Base-by-base conservation (phyloP, 805 yeast species). In the Candida maris region DNA sequence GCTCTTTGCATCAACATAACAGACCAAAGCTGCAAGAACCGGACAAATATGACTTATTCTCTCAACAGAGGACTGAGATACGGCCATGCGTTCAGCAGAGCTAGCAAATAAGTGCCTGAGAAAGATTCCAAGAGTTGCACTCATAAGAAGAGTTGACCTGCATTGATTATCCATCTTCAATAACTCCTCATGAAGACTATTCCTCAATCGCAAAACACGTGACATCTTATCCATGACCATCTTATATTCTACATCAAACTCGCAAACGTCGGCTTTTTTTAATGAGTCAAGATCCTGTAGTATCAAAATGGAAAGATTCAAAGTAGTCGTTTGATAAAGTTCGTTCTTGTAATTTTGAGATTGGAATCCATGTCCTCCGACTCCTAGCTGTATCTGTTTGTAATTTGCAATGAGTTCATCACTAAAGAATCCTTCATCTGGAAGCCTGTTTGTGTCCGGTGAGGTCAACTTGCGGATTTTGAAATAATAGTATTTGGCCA, bases 401-500 rank as follows among this genome's bases (percentile, higher is more conserved):
- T 46, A 48, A 6, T 56, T 48, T 1, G 42, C 51, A 10, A 43
- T 26, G 5, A 51, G 31, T 10, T 37, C 42, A 30, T 57, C 59
- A 24, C 33, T 50, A 33, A 53, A 48, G 28, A 55, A 56, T 16
- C 43, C 41, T 10, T 42, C 40, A 18, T 38, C 35, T 23, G 44
- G 48, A 4, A 49, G 37, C 23, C 52, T 57, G 32, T 44, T 49
- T 3, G 35, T 10, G 6, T 21, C 19, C 1, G 49, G 36, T 5
- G 56, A 47, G 23, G 36, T 41, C n/a, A 53, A 30, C 30, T 45
- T 47, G 18, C 67, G 50, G 5, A 66, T 62, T 36, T 63, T 61
- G 23, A 52, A 36, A 41, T 63, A 69, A 39, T 68, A 68, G 38
- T 60, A 62, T 35, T 66, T 62, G 2, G 77, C 67, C 1, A 59